Conservation (phyloP, 2,329 filamentous ascomycete genomes). For the Aspergillus caelatus region DNA sequence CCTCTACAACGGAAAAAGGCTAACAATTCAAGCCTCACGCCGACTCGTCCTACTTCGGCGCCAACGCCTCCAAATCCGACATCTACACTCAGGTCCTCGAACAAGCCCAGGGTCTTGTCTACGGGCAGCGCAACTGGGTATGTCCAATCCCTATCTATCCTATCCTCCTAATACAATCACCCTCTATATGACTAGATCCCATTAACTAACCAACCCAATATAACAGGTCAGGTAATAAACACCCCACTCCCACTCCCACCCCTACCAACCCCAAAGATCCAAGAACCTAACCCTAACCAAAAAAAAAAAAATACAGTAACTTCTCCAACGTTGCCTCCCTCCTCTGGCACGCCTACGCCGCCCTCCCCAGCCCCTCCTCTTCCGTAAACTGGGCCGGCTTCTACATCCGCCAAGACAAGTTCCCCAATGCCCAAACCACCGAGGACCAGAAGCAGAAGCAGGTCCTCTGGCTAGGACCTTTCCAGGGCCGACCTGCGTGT, state of each 20-base stretch:
- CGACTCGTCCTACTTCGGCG: slow-evolving; percentile 48
- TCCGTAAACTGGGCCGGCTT: slow-evolving; percentile 54
- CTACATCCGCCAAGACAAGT: slow-evolving; percentile 49
- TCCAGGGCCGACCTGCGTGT: slow-evolving; percentile 53
- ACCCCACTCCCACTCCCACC: background rate
- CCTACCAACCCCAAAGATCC: too few relatives aligned
- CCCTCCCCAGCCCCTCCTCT: slow-evolving; percentile 46
- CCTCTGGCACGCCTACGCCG: slow-evolving; percentile 51
- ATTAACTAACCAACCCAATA: background rate
- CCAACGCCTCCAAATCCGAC: slow-evolving; percentile 41
- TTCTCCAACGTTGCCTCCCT: slow-evolving; percentile 52
- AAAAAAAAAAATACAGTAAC: slow-evolving; percentile 36
- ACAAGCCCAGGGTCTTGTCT: slow-evolving; percentile 42
- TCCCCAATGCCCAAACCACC: slow-evolving; percentile 29
- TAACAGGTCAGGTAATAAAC: slow-evolving; percentile 34
- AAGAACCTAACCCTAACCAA: background rate
- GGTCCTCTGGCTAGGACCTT: slow-evolving; percentile 49
- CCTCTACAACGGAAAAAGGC: background rate
- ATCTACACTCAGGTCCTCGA: slow-evolving; percentile 47
- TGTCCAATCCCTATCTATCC: background rate
- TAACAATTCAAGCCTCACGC: slow-evolving; percentile 46
- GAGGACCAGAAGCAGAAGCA: slow-evolving; percentile 24
- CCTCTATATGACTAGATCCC: too few relatives aligned
- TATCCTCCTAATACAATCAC: too few relatives aligned
- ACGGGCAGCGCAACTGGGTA: slow-evolving; percentile 52